Evolutionary conservation across 345 rosid genomes (phyloP).

Genomic region (Salix viminalis): DNA sequence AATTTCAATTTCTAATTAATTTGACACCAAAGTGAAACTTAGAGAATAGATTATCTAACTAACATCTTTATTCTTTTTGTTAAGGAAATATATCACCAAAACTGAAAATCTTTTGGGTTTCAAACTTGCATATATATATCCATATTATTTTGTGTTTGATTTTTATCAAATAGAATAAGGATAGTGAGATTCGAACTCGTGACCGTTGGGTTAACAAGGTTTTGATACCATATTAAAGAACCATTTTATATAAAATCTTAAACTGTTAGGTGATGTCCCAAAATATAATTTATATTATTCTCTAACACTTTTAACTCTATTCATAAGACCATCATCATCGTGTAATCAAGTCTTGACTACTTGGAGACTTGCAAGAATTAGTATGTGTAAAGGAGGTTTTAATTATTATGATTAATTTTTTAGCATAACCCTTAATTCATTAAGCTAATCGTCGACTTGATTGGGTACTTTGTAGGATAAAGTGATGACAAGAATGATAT

Average conservation of each 20-base stretch:
- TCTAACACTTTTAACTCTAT: neutral
- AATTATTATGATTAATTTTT: neutral
- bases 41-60: neutral
- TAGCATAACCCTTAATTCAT: neutral
- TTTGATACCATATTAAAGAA: no score
- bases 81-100: no score
- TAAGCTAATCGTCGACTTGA: neutral
- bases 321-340: neutral
- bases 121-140: fast-evolving
- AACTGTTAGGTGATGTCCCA: fast-evolving
- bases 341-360: neutral
- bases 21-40: neutral
- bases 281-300: no score
- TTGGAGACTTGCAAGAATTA: neutral
- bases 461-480: neutral
- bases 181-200: no score
- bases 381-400: neutral
- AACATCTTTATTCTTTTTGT: neutral
- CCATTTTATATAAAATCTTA: no score
- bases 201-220: no score
- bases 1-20: no score
- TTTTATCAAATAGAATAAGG: no score
- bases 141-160: no score
- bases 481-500: neutral
- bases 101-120: fast-evolving